These are phyloP conservation scores for Candida wancherniae DNA, from an alignment of 805 yeast genomes.

Conservation along the genomic window DNA sequence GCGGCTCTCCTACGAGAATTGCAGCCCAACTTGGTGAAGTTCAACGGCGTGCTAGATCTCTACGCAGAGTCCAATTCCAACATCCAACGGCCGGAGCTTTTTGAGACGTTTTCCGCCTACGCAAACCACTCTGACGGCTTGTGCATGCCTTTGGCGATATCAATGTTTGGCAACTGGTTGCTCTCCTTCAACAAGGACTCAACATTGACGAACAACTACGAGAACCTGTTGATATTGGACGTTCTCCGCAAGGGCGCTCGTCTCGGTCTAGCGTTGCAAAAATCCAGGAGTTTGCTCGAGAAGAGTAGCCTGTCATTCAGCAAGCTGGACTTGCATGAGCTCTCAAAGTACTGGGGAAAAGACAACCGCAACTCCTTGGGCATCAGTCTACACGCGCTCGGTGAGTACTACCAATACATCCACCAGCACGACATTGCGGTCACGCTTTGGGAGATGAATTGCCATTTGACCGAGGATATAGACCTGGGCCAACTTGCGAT, in stretches of 20 bases:
- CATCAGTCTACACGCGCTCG: slow-evolving; percentile 17
- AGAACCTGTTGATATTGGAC: slow-evolving; percentile 18
- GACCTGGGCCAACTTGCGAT: slow-evolving; percentile 22
- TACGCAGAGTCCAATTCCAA: slow-evolving; percentile 15
- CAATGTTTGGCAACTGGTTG: slow-evolving; percentile 25
- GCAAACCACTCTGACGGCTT: slow-evolving; percentile 15
- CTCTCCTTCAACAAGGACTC: slow-evolving; percentile 17
- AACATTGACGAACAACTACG: slow-evolving; percentile 15
- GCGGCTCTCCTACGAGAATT: slow-evolving; percentile 6
- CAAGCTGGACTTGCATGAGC: slow-evolving; percentile 3
- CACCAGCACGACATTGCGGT: slow-evolving; percentile 17
- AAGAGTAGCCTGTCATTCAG: neutral
- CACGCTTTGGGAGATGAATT: slow-evolving; percentile 20
- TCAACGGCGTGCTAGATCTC: slow-evolving; percentile 15
- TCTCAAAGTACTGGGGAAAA: slow-evolving; percentile 13
- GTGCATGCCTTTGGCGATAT: slow-evolving; percentile 20
- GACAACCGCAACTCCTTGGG: slow-evolving; percentile 18
- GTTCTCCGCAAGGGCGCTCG: slow-evolving; percentile 20
- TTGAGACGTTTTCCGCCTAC: slow-evolving; percentile 15
- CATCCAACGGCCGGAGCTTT: slow-evolving; percentile 15
- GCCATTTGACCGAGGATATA: slow-evolving; percentile 18
- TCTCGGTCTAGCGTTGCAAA: slow-evolving; percentile 15
- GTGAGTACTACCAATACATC: slow-evolving; percentile 18
- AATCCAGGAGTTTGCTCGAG: slow-evolving; percentile 11
- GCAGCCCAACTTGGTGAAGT: slow-evolving; percentile 7